These are phyloP conservation scores for Cystofilobasidium macerans DNA, from an alignment of 768 basidiomycete species.

Conservation along the genomic window DNA sequence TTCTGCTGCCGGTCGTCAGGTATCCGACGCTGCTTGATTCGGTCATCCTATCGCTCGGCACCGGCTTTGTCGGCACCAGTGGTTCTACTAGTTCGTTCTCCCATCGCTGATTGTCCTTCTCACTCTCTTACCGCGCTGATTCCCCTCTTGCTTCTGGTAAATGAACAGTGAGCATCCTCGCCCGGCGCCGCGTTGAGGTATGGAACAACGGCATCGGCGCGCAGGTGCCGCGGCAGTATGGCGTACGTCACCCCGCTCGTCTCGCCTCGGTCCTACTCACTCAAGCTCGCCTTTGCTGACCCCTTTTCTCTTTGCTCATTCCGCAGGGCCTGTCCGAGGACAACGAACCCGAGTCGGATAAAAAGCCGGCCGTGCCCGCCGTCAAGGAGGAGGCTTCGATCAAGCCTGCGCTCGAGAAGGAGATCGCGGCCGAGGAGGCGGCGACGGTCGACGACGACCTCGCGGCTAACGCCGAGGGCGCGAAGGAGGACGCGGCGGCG, in stretches of 20 bases:
- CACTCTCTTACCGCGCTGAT: neutral
- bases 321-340: neutral
- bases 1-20: neutral
- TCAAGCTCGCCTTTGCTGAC: neutral
- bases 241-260: neutral
- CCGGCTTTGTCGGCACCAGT: conserved; percentile 27
- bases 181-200: conserved; percentile 27
- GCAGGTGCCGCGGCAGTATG: conserved; percentile 13
- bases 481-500: neutral
- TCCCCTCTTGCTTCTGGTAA: no score
- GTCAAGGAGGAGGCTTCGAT: no score
- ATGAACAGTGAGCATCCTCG: conserved; percentile 29
- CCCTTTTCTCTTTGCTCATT: neutral
- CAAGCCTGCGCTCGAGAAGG: neutral
- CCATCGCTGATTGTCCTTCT: neutral
- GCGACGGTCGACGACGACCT: neutral
- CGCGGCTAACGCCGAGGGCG: neutral
- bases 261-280: neutral
- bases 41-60: conserved; percentile 21
- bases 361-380: no score
- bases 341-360: neutral
- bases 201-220: conserved; percentile 28
- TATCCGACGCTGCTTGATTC: conserved; percentile 28
- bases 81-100: conserved; percentile 25
- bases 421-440: neutral